Percentiles rank a stretch among this genome's conserved stretches.
These are phyloP conservation scores for Orbilia ellipsospora DNA, from an alignment of 2,329 filamentous ascomycete genomes.

Conservation along the genomic window DNA sequence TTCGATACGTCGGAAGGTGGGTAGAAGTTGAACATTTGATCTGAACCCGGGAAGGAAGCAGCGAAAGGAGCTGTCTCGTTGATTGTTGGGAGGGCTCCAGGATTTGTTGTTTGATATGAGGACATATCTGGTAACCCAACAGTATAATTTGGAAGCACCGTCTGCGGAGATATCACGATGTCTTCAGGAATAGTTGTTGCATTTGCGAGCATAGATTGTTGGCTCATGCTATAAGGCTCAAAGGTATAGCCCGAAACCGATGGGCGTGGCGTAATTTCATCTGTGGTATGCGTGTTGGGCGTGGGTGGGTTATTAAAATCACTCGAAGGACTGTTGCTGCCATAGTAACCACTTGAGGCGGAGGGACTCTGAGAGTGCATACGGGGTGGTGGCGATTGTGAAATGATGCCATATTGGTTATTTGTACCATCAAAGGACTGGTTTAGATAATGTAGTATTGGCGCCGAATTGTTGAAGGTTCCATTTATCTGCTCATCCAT, in stretches of 20 bases:
- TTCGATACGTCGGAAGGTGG: conserved; percentile 42
- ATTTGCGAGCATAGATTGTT: conserved; percentile 16
- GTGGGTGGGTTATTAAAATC: conserved; percentile 54
- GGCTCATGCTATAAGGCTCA: conserved; percentile 46
- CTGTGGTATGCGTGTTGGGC: conserved; percentile 41
- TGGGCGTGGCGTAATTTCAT: conserved; percentile 47
- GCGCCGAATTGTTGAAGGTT: conserved; percentile 37
- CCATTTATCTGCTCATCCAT: conserved; percentile 54
- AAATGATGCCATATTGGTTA: conserved; percentile 48
- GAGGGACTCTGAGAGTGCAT: conserved; percentile 53
- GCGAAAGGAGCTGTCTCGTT: conserved; percentile 27
- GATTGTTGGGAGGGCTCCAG: conserved; percentile 35
- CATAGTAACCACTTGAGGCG: conserved; percentile 51
- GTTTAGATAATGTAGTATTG: conserved; percentile 48
- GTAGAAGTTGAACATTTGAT: conserved; percentile 49
- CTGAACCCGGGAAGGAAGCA: conserved; percentile 38
- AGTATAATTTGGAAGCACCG: conserved; percentile 25
- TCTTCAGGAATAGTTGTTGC: conserved; percentile 45
- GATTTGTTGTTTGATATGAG: conserved; percentile 33
- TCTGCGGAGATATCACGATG: conserved; percentile 48
- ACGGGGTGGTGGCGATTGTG: conserved; percentile 49
- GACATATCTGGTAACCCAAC: conserved; percentile 40
- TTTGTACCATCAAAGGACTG: conserved; percentile 40
- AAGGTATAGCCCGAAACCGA: conserved; percentile 45
- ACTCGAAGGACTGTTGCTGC: conserved; percentile 53